Conservation (phyloP, 495 filamentous ascomycete genomes). For the Penicillium daleae region DNA sequence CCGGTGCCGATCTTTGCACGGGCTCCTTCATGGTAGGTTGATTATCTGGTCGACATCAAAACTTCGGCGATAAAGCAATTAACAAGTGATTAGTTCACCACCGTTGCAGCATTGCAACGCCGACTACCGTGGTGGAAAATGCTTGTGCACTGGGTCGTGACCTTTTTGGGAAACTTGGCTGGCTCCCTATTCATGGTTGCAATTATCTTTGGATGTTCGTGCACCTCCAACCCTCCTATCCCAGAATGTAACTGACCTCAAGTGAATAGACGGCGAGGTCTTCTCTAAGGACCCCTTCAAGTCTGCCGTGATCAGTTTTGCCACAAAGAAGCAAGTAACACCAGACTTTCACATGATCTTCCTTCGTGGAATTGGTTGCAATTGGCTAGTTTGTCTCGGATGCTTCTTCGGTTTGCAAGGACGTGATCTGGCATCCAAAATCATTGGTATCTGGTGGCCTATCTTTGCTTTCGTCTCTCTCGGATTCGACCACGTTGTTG, state of each 20-base stretch:
- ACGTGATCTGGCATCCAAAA: conserved; percentile 59
- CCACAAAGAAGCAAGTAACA: conserved; percentile 58
- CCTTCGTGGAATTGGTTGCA: conserved; percentile 62
- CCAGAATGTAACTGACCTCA: neutral
- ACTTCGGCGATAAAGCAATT: neutral
- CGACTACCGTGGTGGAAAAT: conserved; percentile 53
- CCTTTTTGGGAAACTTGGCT: conserved; percentile 63
- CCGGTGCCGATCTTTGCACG: conserved; percentile 62
- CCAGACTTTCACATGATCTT: conserved; percentile 64
- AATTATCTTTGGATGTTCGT: conserved; percentile 61
- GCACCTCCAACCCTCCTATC: neutral
- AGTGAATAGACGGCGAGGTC: conserved; percentile 54
- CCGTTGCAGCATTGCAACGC: conserved; percentile 56
- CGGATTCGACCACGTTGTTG: conserved; percentile 64
- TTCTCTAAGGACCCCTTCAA: conserved; percentile 57
- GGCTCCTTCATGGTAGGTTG: conserved; percentile 57
- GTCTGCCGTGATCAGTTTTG: conserved; percentile 52
- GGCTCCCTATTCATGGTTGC: conserved; percentile 62
- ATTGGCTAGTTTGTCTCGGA: conserved; percentile 67
- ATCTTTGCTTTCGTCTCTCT: conserved; percentile 63
- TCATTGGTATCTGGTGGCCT: conserved; percentile 66
- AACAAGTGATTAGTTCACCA: conserved; percentile 47
- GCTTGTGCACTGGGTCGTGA: conserved; percentile 58
- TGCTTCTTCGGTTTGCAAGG: conserved; percentile 60
- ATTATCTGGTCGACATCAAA: neutral